Base-by-base conservation (phyloP, 345 rosid genomes). In the Gossypioides kirkii region DNA sequence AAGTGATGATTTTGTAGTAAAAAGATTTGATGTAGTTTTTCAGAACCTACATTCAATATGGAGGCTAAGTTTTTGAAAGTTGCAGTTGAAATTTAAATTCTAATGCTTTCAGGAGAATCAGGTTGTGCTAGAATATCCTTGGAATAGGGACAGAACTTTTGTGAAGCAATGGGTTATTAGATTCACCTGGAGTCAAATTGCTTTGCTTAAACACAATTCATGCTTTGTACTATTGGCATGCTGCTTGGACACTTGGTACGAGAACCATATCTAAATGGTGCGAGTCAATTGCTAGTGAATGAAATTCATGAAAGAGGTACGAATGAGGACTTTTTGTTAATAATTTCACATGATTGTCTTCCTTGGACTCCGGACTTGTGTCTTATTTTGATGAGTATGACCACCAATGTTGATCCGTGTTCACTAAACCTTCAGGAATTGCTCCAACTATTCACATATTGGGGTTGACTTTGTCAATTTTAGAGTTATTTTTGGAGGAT, bases 301-400 rank as follows among this genome's bases (percentile, higher is more conserved):
- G 97, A 94, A 82, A 90, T 92, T 81, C 97, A 90, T 74, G 98
- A 94, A 83, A 89, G 98, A 83, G 97, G 97, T 82, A 90, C 91
- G 89, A 89, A 94, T 74, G 98, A 94, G 75, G 97, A 94, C 85
- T 94, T 75, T 32, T 84, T 94, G 18, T 77, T 92, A 65, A 94
- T 94, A 77, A 94, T 94, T 78, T 80, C 92, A 76, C 88, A 86
- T 9, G 97, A 94, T 74, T 1, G 38, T 32, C 6, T 32, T 32
- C 6, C 38, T 32, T 32, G 79, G 45, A 93, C 92, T 63, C 98
- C 93, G 25, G 91, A 89, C 80, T 81, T 94, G 61, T 91, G 89
- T 56, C 84, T 94, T 77, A 81, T 88, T 84, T 79, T 94, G 76
- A 91, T 91, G 97, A 94, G 97, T 83, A 97, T 97, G 43, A 91